Conservation (phyloP, 257 asterid genomes). For the Solanum bulbocastanum region DNA sequence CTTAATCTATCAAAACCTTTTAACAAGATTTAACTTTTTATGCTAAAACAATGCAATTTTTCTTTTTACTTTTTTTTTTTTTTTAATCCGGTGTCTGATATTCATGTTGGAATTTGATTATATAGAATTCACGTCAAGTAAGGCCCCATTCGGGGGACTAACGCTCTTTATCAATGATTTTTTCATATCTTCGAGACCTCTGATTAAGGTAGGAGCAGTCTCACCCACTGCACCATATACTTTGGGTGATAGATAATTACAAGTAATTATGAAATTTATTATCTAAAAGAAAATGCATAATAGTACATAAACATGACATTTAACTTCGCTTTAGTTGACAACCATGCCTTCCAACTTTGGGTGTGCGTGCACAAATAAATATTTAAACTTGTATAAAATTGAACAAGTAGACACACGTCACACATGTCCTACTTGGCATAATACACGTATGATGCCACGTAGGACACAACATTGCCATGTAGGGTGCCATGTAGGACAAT, state of each 20-base stretch:
- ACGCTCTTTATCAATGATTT: background rate
- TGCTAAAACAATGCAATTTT: background rate
- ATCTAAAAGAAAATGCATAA: background rate
- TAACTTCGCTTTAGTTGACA: background rate
- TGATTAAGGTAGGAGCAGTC: background rate
- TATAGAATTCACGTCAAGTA: background rate
- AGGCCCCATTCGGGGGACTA: background rate
- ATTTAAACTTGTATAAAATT: too few species aligned
- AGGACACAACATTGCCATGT: too few species aligned
- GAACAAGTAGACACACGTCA: too few species aligned
- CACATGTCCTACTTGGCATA: background rate
- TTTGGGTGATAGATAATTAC: too few species aligned
- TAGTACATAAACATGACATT: background rate
- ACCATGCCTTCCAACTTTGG: background rate
- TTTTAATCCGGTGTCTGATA: rapidly evolving
- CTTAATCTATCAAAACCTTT: background rate
- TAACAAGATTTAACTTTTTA: background rate
- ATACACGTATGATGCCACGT: too few species aligned
- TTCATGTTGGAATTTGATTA: too few species aligned
- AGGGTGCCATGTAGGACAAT: too few species aligned
- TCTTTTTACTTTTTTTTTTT: too few species aligned
- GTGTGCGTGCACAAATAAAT: too few species aligned
- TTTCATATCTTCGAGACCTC: background rate
- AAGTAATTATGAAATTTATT: background rate
- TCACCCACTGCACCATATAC: background rate